These are phyloP conservation scores for Schrenkiella parvula DNA, from an alignment of 345 rosid species.

Conservation along the genomic window DNA sequence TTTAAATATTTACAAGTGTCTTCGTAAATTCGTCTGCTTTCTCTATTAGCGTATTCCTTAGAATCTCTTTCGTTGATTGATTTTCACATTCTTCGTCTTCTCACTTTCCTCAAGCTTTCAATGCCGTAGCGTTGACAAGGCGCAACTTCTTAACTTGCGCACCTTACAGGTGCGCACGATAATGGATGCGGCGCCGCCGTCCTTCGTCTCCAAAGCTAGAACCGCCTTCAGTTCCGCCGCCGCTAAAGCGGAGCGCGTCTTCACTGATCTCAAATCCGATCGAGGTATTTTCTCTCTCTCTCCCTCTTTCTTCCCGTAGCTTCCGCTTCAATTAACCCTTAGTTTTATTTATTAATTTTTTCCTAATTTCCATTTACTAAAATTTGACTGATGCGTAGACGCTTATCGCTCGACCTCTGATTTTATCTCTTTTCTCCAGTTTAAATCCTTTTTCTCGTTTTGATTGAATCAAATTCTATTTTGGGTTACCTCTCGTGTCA, in stretches of 20 bases:
- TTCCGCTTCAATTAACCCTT: conserved; percentile 5
- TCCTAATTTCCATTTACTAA: conserved; percentile 28
- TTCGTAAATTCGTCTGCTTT: conserved; percentile 16
- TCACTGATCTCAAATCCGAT: conserved; percentile 82
- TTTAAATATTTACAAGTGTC: conserved; percentile 22
- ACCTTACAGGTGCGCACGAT: conserved; percentile 36
- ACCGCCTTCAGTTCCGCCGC: conserved; percentile 93
- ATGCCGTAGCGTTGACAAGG: conserved; percentile 28
- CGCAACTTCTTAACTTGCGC: conserved; percentile 28
- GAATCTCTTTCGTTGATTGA: conserved; percentile 25
- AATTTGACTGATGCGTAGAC: conserved; percentile 27
- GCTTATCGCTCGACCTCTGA: conserved; percentile 27
- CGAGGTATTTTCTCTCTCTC: conserved; percentile 41
- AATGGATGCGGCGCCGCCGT: conserved; percentile 56
- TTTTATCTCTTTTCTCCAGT: conserved; percentile 3
- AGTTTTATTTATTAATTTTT: neutral
- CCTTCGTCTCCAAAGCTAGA: conserved; percentile 86
- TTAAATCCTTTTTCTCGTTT: neutral
- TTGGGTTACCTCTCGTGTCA: conserved; percentile 34
- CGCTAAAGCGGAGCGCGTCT: conserved; percentile 95
- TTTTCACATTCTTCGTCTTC: conserved; percentile 23
- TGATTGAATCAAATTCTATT: conserved; percentile 17
- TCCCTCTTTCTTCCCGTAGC: conserved; percentile 1
- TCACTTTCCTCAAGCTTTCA: conserved; percentile 2
- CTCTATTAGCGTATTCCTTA: neutral